These are phyloP conservation scores for Auriscalpium microsporum DNA, from an alignment of 768 basidiomycete genomes.

Conservation along the genomic window DNA sequence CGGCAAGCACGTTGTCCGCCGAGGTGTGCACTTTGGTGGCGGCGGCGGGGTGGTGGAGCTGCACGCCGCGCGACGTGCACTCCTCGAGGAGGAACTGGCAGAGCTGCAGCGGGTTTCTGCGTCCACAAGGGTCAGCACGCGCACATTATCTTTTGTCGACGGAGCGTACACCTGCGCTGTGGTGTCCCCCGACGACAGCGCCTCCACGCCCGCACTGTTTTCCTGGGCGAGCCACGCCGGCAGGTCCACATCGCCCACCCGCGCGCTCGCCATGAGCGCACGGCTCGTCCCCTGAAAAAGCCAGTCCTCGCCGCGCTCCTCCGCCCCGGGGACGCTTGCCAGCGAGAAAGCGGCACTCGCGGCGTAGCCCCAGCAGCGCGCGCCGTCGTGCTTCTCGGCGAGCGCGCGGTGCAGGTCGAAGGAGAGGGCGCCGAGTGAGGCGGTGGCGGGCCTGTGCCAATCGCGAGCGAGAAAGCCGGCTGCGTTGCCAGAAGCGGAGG, in stretches of 20 bases:
- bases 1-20: constrained; percentile 7
- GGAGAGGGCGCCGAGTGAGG: constrained; percentile 9
- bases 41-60: constrained; percentile 18
- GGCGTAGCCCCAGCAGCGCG: constrained; percentile 32
- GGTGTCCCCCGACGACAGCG: constrained; percentile 19
- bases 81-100: constrained; percentile 25
- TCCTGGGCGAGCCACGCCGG: constrained; percentile 5
- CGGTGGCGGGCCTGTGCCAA: constrained; percentile 8
- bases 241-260: neutral
- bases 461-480: constrained; percentile 38
- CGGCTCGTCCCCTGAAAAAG: constrained; percentile 20
- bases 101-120: constrained; percentile 22
- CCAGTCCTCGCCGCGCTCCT: constrained; percentile 20
- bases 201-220: neutral
- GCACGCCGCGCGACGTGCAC: constrained; percentile 19
- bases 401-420: constrained; percentile 28
- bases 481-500: constrained; percentile 27
- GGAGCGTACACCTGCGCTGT: constrained; percentile 25
- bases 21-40: constrained; percentile 15
- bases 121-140: neutral
- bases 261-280: constrained; percentile 9
- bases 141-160: neutral
- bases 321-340: constrained; percentile 1
- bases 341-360: constrained; percentile 24
- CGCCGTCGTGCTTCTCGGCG: constrained; percentile 29